phyloP scores from a whole-genome alignment of 768 basidiomycete species.

The Rhodotorula toruloides region DNA sequence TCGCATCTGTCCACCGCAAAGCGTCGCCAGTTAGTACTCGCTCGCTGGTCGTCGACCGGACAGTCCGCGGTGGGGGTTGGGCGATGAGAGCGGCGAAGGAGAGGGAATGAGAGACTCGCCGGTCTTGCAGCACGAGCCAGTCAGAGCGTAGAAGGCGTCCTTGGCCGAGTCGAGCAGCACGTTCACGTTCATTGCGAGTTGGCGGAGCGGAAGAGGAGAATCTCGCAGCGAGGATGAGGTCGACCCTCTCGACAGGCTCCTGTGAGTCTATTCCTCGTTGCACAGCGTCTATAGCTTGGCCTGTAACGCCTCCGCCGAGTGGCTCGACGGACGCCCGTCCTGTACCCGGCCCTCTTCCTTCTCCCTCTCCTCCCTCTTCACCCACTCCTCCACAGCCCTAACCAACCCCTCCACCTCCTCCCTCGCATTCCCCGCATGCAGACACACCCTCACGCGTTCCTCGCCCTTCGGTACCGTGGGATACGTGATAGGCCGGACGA shows the following conservation, averaged over 20 bases:
- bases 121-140: constrained; percentile 62
- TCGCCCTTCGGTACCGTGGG: constrained; percentile 85
- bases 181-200: constrained; percentile 48
- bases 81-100: constrained; percentile 40
- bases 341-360: neutral
- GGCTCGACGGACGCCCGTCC: neutral
- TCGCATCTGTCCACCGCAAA: too few species aligned
- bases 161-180: constrained; percentile 67
- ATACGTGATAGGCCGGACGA: constrained; percentile 49
- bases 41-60: too few species aligned
- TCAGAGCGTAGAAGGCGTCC: constrained; percentile 74
- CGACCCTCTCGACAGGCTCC: too few species aligned
- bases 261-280: neutral
- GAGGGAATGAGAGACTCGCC: constrained; percentile 7
- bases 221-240: neutral
- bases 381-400: constrained; percentile 50
- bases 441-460: constrained; percentile 79
- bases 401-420: constrained; percentile 62
- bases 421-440: constrained; percentile 69
- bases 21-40: too few species aligned
- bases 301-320: neutral
- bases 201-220: neutral
- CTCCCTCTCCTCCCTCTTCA: neutral
- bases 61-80: too few species aligned
- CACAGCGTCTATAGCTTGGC: neutral